Conservation (phyloP, 164 flowering plant genomes). For the Echeveria elegans region DNA sequence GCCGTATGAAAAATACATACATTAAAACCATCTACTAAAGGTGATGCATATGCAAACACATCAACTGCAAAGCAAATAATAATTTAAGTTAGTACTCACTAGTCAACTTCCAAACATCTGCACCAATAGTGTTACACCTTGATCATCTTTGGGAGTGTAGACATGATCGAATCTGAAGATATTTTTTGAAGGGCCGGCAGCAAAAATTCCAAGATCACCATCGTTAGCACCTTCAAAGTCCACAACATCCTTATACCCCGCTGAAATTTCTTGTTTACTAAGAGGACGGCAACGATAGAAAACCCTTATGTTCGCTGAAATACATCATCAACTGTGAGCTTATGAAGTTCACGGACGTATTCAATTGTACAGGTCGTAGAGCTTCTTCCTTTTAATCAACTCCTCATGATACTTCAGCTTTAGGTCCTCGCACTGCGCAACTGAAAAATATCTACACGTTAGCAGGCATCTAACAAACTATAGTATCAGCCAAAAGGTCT, state of each 20-base stretch:
- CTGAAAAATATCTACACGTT: constrained; percentile 43
- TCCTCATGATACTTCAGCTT: constrained; percentile 64
- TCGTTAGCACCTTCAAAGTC: constrained; percentile 71
- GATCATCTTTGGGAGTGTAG: constrained; percentile 65
- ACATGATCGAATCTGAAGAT: constrained; percentile 75
- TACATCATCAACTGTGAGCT: not conserved
- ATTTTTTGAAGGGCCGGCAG: constrained; percentile 47
- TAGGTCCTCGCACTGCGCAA: constrained; percentile 68
- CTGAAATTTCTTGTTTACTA: constrained; percentile 42
- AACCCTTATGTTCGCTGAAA: constrained; percentile 79
- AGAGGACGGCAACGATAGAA: constrained; percentile 88
- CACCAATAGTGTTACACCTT: constrained; percentile 42
- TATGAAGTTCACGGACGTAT: not conserved
- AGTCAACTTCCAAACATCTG: no score
- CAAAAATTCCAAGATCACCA: constrained; percentile 57
- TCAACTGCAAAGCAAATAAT: constrained; percentile 15
- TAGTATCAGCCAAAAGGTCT: constrained; percentile 50
- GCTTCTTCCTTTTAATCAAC: constrained; percentile 57
- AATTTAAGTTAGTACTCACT: not conserved
- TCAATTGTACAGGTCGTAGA: constrained; percentile 7
- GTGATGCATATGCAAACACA: constrained; percentile 25
- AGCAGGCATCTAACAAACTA: constrained; percentile 55
- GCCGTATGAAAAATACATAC: constrained; percentile 39
- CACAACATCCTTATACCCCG: constrained; percentile 41
- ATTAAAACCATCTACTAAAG: constrained; percentile 31